Evolutionary conservation across 768 basidiomycete genomes (phyloP).

Genomic region (Stropharia rugosoannulata): DNA sequence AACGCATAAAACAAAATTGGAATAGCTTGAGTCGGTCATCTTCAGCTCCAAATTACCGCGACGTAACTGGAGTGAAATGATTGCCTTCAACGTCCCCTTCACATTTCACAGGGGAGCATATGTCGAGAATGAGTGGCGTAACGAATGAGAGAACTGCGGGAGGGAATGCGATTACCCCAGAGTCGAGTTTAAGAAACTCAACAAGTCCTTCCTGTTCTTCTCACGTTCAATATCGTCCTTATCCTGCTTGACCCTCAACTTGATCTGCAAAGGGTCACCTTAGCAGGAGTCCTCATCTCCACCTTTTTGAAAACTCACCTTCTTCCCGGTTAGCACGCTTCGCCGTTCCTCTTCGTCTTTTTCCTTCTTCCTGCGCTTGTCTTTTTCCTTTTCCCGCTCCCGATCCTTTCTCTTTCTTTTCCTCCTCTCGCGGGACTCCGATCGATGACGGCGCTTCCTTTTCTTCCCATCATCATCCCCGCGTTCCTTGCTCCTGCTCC

Average conservation of each 20-base stretch:
- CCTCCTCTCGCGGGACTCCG: conserved; percentile 13
- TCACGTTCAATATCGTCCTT: conserved; percentile 56
- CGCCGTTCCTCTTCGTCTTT: conserved; percentile 42
- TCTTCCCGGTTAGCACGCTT: conserved; percentile 62
- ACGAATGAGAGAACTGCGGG: too few relatives aligned
- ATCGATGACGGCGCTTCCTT: conserved; percentile 10
- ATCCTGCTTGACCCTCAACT: conserved; percentile 62
- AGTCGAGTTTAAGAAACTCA: conserved; percentile 57
- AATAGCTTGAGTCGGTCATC: too few relatives aligned
- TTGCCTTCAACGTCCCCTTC: too few relatives aligned
- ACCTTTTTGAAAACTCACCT: conserved; percentile 31
- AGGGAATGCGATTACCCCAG: conserved; percentile 26
- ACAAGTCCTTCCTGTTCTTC: conserved; percentile 49
- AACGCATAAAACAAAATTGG: too few relatives aligned
- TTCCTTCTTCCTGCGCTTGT: conserved; percentile 33
- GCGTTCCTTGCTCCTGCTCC: not conserved
- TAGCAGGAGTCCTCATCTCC: not conserved
- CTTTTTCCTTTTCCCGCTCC: conserved; percentile 22
- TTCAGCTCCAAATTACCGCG: too few relatives aligned
- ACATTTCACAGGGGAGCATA: too few relatives aligned
- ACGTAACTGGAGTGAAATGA: too few relatives aligned
- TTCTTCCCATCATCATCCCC: not conserved
- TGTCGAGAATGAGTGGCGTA: not conserved
- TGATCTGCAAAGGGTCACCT: conserved; percentile 40
- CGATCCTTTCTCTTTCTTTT: conserved; percentile 26